Conservation (phyloP, 1,284 basidiomycete species). For the Marasmius sp. region DNA sequence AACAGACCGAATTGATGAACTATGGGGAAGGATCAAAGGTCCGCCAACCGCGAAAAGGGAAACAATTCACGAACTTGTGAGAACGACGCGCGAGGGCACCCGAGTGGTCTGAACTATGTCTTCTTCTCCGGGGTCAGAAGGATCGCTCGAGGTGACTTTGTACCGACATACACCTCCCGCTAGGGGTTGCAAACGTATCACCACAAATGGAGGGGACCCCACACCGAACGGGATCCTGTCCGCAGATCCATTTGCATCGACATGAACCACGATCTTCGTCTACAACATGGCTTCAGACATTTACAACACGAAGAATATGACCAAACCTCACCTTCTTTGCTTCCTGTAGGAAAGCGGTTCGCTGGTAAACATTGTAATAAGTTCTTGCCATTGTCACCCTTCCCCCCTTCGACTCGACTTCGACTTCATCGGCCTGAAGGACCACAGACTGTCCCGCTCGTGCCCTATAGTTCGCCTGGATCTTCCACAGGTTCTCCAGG, state of each 20-base stretch:
- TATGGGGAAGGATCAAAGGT: conserved; percentile 28
- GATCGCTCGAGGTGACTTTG: conserved; percentile 70
- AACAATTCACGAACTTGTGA: conserved; percentile 65
- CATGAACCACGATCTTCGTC: conserved; percentile 87
- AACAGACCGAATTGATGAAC: conserved; percentile 87
- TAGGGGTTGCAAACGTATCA: conserved; percentile 77
- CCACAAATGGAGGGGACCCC: conserved; percentile 65
- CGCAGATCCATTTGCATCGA: conserved; percentile 72
- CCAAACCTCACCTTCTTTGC: conserved; percentile 62
- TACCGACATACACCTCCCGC: conserved; percentile 80
- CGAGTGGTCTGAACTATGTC: conserved; percentile 82
- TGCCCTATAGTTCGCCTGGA: conserved; percentile 77
- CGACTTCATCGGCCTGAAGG: conserved; percentile 66
- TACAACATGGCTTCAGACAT: conserved; percentile 29
- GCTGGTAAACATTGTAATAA: conserved; percentile 84
- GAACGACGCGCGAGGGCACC: conserved; percentile 69
- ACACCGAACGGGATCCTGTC: conserved; percentile 76
- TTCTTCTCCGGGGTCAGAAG: conserved; percentile 70
- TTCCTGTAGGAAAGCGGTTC: conserved; percentile 73
- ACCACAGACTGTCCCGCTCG: conserved; percentile 68
- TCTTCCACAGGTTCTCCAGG: conserved; percentile 82
- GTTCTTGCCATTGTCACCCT: conserved; percentile 69
- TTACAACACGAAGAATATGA: conserved; percentile 2
- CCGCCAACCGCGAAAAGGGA: background rate
- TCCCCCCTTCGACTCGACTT: conserved; percentile 66